Evolutionary conservation across 2,329 filamentous ascomycete genomes (phyloP), one percentile per base, ranked within the genome.

Genomic region (Rhexocercosporidium sp.): DNA sequence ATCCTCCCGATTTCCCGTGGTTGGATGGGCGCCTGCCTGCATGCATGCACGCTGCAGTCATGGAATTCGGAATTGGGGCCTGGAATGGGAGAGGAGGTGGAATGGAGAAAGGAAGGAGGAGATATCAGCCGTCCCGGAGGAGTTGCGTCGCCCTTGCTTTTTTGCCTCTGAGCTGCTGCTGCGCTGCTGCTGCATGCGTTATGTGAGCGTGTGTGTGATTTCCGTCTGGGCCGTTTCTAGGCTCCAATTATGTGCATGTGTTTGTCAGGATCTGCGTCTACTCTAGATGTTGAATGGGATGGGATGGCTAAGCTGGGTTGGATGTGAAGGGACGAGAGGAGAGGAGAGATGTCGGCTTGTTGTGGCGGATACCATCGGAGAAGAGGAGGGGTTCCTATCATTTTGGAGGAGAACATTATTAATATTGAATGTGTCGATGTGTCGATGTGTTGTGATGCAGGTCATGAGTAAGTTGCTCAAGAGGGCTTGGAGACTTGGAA

Each of bases 381-480:
- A 9, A 27, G 27, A 4, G n/a, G 20, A 20, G 20, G n/a, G 44
- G 44, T n/a, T 47, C 18, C 20, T 47, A 20, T 27, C 27, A 14
- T 29, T 27, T 46, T 34, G 6, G 37, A 44, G 56, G 37, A 25
- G 57, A 9, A 5, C n/a, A n/a, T n/a, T n/a, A n/a, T n/a, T n/a
- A n/a, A n/a, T n/a, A n/a, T n/a, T n/a, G n/a, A 8, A 27, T 27
- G 18, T n/a, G 22, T 31, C 9, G 25, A 60, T 44, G 37, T 39
- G n/a, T n/a, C n/a, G 39, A 46, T 60, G 54, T n/a, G 34, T 41
- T 41, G 54, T 57, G 31, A 44, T 60, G 57, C 57, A 60, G 39
- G 57, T 46, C 57, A 60, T 60, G 57, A 60, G 41, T 60, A 60
- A 60, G 46, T 60, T 47, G 16, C 37, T 34, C 27, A 4, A 18